phyloP scores from a whole-genome alignment of 2,329 filamentous ascomycete genomes.

The Exophiala viscosa region DNA sequence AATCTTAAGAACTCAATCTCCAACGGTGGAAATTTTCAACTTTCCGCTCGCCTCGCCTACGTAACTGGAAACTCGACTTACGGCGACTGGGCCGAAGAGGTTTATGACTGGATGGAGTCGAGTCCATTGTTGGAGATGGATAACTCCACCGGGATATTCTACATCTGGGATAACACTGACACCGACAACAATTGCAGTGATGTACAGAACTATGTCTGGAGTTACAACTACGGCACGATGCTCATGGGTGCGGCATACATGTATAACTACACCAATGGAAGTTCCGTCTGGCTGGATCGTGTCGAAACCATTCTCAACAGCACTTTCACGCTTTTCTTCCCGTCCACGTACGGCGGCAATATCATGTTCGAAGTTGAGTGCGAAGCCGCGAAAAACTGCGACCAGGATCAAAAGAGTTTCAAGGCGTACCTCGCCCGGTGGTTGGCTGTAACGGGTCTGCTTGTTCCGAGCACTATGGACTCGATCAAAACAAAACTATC shows the following conservation, averaged over 20 bases:
- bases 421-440: slow-evolving; percentile 63
- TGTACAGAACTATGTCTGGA: slow-evolving; percentile 53
- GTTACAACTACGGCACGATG: slow-evolving; percentile 55
- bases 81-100: slow-evolving; percentile 67
- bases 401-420: slow-evolving; percentile 61
- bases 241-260: slow-evolving; percentile 54
- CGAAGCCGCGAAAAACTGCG: slow-evolving; percentile 53
- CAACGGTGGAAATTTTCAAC: slow-evolving; percentile 57
- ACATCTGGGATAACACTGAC: slow-evolving; percentile 55
- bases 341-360: slow-evolving; percentile 44
- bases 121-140: slow-evolving; percentile 36
- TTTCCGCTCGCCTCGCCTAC: slow-evolving; percentile 64
- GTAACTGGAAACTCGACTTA: slow-evolving; percentile 79
- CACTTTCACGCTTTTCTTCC: slow-evolving; percentile 50
- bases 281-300: slow-evolving; percentile 51
- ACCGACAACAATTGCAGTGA: slow-evolving; percentile 49
- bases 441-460: slow-evolving; percentile 54
- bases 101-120: slow-evolving; percentile 53
- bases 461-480: slow-evolving; percentile 54
- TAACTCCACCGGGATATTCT: slow-evolving; percentile 47
- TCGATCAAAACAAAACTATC: slow-evolving; percentile 50
- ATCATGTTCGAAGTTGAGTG: slow-evolving; percentile 60
- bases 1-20: slow-evolving; percentile 56
- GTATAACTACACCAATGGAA: slow-evolving; percentile 49
- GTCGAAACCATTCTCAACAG: slow-evolving; percentile 53